Conservation (phyloP, 768 basidiomycete genomes). For the Sarcodon aspratus region DNA sequence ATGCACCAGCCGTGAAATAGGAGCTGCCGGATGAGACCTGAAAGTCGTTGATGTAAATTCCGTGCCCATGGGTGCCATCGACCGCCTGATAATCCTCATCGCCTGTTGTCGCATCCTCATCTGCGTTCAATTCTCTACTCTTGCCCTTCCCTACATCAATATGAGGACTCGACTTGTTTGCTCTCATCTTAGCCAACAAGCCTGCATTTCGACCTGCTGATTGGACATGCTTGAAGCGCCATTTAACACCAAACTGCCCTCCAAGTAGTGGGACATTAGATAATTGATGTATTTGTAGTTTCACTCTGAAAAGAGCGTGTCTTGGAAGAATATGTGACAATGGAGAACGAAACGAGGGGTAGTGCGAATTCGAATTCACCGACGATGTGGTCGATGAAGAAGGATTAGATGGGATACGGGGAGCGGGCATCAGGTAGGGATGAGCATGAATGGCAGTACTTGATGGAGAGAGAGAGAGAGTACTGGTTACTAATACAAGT, state of each 20-base stretch:
- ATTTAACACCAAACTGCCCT: conserved; percentile 59
- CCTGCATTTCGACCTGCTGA: conserved; percentile 25
- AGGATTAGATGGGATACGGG: not conserved
- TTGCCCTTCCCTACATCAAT: conserved; percentile 5
- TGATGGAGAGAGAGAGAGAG: not conserved
- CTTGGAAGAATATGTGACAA: conserved; percentile 49
- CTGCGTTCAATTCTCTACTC: conserved; percentile 13
- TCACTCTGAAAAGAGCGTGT: conserved; percentile 56
- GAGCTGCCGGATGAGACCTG: not conserved
- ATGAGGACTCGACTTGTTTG: conserved; percentile 8
- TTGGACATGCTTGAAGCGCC: conserved; percentile 57
- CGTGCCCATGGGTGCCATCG: not conserved
- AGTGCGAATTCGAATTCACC: not conserved
- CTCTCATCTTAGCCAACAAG: conserved; percentile 29
- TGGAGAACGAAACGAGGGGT: conserved; percentile 38
- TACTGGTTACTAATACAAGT: not conserved
- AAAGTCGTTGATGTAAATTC: not conserved
- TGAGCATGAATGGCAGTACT: not conserved
- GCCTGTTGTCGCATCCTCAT: not conserved
- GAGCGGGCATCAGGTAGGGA: not conserved
- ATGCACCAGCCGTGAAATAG: not conserved
- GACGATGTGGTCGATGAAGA: not conserved
- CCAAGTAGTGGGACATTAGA: conserved; percentile 59
- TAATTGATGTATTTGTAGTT: conserved; percentile 53
- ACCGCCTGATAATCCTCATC: not conserved